A percentile compares a stretch with the other conserved stretches of the same genome.
Conservation (phyloP, 305 asterid genomes). For the Plantago rigida region DNA sequence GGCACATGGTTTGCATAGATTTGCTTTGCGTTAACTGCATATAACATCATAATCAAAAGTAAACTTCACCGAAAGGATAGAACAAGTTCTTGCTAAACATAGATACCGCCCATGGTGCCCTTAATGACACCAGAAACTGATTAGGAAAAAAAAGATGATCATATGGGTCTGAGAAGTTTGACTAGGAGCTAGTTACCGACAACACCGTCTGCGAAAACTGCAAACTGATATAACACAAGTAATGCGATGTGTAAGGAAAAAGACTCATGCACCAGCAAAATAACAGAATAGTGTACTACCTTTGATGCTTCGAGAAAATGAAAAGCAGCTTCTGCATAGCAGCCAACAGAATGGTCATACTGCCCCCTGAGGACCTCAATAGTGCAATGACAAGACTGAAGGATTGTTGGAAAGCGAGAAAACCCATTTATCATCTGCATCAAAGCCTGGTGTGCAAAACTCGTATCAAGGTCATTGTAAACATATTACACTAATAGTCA, state of each 20-base stretch:
- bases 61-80: constrained; percentile 10
- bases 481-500: not conserved
- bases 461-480: not conserved
- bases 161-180: too few species aligned
- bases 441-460: constrained; percentile 51
- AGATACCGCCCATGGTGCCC: not conserved
- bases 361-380: constrained; percentile 94
- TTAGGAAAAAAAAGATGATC: not conserved
- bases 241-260: too few species aligned
- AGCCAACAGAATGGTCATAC: constrained; percentile 82
- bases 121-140: not conserved
- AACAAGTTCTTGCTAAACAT: too few species aligned
- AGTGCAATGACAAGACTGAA: constrained; percentile 82
- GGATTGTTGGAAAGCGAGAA: constrained; percentile 78
- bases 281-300: constrained; percentile 33
- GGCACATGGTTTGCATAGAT: constrained; percentile 79
- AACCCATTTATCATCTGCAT: constrained; percentile 86
- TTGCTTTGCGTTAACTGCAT: constrained; percentile 69
- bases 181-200: too few species aligned
- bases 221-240: too few species aligned
- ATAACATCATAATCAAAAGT: constrained; percentile 18
- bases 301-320: constrained; percentile 87
- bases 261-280: too few species aligned
- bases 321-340: constrained; percentile 70
- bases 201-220: too few species aligned